These are phyloP conservation scores for Endothia cerciana DNA, from an alignment of 2,329 filamentous ascomycete genomes.

Conservation along the genomic window DNA sequence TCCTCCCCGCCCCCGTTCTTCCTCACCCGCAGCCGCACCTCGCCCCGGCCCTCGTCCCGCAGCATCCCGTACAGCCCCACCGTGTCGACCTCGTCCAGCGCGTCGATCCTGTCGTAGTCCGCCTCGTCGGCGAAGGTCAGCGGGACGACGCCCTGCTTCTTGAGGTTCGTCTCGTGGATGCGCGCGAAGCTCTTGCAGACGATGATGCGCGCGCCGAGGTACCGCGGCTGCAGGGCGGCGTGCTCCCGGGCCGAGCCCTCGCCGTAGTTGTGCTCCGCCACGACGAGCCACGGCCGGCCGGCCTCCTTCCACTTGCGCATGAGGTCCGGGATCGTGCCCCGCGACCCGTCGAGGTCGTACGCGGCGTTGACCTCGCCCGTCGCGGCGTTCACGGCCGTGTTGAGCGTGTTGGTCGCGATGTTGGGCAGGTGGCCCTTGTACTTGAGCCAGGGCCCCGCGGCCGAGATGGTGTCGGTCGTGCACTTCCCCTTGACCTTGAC, in stretches of 20 bases:
- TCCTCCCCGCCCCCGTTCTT: constrained; percentile 66
- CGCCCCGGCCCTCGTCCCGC: constrained; percentile 74
- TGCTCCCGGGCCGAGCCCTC: constrained; percentile 87
- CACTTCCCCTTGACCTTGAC: constrained; percentile 98
- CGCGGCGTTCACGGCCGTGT: constrained; percentile 89
- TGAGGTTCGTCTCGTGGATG: constrained; percentile 92
- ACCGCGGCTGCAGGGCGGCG: constrained; percentile 82
- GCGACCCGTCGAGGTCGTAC: constrained; percentile 79
- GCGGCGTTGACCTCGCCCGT: constrained; percentile 92
- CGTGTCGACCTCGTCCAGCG: constrained; percentile 82
- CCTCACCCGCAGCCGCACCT: constrained; percentile 69
- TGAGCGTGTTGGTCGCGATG: constrained; percentile 96
- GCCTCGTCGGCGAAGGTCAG: constrained; percentile 86
- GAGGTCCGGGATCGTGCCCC: constrained; percentile 82
- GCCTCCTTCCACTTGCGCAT: constrained; percentile 80
- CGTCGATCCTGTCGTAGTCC: constrained; percentile 83
- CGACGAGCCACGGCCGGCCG: constrained; percentile 83
- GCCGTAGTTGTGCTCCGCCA: constrained; percentile 96
- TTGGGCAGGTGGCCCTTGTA: constrained; percentile 99
- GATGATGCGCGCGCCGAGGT: constrained; percentile 81
- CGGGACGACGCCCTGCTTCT: constrained; percentile 96
- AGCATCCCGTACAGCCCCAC: constrained; percentile 85
- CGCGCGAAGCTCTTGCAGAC: constrained; percentile 82
- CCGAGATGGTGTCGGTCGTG: constrained; percentile 98
- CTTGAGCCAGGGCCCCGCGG: constrained; percentile 95